Evolutionary conservation across 768 basidiomycete species (phyloP), one percentile per base, ranked within the genome.

Genomic region (Auricularia auricula-judae): DNA sequence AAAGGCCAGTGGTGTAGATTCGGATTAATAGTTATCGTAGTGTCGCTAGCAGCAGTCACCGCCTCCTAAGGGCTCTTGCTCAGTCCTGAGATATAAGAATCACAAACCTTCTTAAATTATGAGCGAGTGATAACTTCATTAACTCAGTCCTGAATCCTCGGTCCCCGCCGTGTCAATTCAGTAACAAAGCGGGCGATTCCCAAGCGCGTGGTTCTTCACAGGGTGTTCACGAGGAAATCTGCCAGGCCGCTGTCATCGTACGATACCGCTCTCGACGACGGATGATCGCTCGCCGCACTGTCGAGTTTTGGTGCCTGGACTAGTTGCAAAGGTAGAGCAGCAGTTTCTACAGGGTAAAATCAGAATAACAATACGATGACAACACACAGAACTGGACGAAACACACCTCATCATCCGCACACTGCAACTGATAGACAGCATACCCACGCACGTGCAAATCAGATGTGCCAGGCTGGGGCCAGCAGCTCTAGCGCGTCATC

Each of bases 281-380:
- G 79, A 69, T 89, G 89, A 64, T 89, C 90, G 60, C 81, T 88
- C 29, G 1, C 53, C 1, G 84, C 79, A 66, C 86, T 91, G 74
- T 98, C 97, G 67, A 99, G 98, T 72, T 96, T 97, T 68, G 98
- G 86, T 0, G 97, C 93, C 76, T 99, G 97, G 0, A 98, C 96
- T n/a, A 99, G 84, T 76, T 99, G 97, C 2, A 99, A 78, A 99
- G 81, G 73, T 99, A 99, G 1, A 98, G 73, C 65, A 92, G 77
- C 7, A 99, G 82, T 70, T 99, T 96, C 39, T 39, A 39, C 39
- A 39, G 39, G 23, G 23, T 29, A 29, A 29, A 29, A 29, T 29
- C 23, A 29, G 23, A 29, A 29, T 29, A 29, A 29, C 23, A 29
- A 29, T 29, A 29, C 23, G 23, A 29, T 29, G 23, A 29, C 23